Evolutionary conservation across 371 early-diverging fungal species (phyloP).

Genomic region (Rhizomucor pusillus): DNA sequence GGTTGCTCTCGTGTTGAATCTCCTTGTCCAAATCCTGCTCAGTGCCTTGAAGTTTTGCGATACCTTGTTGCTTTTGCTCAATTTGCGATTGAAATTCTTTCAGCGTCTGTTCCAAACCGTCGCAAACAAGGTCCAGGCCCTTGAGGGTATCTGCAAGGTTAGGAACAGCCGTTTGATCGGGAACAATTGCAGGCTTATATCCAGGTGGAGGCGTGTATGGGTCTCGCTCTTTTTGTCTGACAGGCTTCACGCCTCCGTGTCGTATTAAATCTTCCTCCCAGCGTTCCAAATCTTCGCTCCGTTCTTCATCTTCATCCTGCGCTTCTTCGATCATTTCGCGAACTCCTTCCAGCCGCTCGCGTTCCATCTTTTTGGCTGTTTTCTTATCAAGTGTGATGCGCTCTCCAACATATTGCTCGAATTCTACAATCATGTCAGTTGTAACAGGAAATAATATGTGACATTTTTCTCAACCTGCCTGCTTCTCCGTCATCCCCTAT

Average conservation of each 20-base stretch:
- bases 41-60: conserved; percentile 29
- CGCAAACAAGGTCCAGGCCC: conserved; percentile 31
- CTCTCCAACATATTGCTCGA: conserved; percentile 49
- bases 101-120: conserved; percentile 30
- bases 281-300: conserved; percentile 55
- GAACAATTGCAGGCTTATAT: conserved; percentile 47
- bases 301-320: conserved; percentile 52
- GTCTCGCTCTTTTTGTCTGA: conserved; percentile 19
- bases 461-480: conserved; percentile 10
- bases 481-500: conserved; percentile 52
- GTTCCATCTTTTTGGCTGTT: conserved; percentile 36
- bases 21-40: conserved; percentile 43
- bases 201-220: conserved; percentile 21
- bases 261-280: conserved; percentile 72
- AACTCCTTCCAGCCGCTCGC: conserved; percentile 35
- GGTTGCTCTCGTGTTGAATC: conserved; percentile 43
- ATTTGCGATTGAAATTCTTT: conserved; percentile 47
- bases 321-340: conserved; percentile 60
- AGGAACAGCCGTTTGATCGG: conserved; percentile 47
- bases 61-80: conserved; percentile 41
- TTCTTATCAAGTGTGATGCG: conserved; percentile 37
- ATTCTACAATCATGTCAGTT: conserved; percentile 32
- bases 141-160: conserved; percentile 44
- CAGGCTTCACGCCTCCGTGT: conserved; percentile 49
- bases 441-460: no score